These are phyloP conservation scores for Lichtheimia corymbifera DNA, from an alignment of 371 early-diverging fungal species.

Conservation along the genomic window DNA sequence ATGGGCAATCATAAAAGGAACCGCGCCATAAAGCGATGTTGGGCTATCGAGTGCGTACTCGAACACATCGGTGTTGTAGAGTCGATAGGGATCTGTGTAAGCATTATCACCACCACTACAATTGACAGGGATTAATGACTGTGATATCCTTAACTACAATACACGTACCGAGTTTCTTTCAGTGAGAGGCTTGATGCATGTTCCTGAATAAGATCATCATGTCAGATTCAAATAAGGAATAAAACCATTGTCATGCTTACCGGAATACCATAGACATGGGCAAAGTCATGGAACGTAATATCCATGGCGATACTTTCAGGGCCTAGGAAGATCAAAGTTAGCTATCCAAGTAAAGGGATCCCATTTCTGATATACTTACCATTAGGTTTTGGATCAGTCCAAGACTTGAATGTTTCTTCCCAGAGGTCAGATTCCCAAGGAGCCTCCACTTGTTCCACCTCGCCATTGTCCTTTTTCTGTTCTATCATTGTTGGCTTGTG, in stretches of 20 bases:
- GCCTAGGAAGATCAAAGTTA: slow-evolving; percentile 42
- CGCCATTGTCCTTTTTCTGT: slow-evolving; percentile 38
- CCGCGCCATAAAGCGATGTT: slow-evolving; percentile 94
- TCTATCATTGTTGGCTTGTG: slow-evolving; percentile 49
- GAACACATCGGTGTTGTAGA: slow-evolving; percentile 98
- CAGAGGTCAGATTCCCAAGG: slow-evolving; percentile 69
- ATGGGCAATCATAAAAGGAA: slow-evolving; percentile 94
- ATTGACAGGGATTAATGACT: background rate
- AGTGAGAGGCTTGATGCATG: slow-evolving; percentile 86
- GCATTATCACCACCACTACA: slow-evolving; percentile 66
- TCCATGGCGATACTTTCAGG: slow-evolving; percentile 93
- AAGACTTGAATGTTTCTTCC: slow-evolving; percentile 88
- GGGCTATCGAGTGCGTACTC: slow-evolving; percentile 93
- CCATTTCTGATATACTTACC: slow-evolving; percentile 46
- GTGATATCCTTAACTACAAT: background rate
- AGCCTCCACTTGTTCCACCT: slow-evolving; percentile 43
- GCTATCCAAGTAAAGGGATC: background rate
- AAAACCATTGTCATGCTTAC: background rate
- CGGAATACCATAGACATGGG: slow-evolving; percentile 94
- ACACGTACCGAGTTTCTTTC: slow-evolving; percentile 69
- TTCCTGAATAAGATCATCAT: slow-evolving; percentile 40
- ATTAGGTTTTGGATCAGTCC: slow-evolving; percentile 88
- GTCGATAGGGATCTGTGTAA: slow-evolving; percentile 92
- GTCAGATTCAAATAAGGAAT: too few species aligned
- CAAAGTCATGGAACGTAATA: slow-evolving; percentile 83